Conservation (phyloP, 306 rosid species). For the cucumber (Cucumis sativus) region DNA sequence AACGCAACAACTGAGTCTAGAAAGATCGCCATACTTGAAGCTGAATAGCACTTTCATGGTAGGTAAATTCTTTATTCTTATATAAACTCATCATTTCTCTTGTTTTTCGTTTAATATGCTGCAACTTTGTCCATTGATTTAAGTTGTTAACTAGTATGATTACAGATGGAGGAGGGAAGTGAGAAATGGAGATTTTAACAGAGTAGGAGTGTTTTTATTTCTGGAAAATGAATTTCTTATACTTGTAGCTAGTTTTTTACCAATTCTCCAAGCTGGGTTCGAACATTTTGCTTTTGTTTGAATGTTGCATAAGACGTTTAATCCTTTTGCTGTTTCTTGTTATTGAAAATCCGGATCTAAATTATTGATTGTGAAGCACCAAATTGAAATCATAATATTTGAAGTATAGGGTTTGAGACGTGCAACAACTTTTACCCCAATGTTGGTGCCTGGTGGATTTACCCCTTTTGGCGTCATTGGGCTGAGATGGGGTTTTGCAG, state of each 20-base stretch:
- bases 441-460: neutral
- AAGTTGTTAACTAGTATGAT: neutral
- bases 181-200: neutral
- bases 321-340: neutral
- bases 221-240: neutral
- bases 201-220: neutral
- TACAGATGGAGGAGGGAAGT: neutral
- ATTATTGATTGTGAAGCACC: neutral
- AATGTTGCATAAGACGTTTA: neutral
- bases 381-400: neutral
- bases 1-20: neutral
- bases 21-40: neutral
- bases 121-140: neutral
- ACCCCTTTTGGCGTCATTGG: neutral
- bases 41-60: neutral
- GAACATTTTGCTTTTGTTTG: neutral
- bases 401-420: neutral
- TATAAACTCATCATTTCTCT: neutral
- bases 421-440: neutral
- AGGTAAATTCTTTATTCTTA: neutral
- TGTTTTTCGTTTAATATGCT: neutral
- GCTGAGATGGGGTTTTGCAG: neutral
- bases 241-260: neutral
- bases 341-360: neutral
- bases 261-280: neutral